Conservation (phyloP, 176 grass and related monocot species). For the Phoenix roebelenii region DNA sequence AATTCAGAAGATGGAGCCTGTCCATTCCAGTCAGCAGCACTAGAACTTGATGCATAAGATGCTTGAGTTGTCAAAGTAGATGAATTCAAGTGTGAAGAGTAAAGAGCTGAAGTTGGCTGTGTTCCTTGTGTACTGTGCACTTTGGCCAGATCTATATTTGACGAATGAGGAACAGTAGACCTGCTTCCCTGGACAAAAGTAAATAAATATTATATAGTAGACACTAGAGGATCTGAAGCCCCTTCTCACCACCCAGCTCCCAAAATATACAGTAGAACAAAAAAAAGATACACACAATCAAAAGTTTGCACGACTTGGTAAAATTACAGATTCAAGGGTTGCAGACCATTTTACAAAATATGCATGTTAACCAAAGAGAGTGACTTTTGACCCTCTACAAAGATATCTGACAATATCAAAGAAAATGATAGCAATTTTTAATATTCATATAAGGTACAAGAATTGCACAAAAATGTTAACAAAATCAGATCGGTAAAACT, state of each 20-base stretch:
- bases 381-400: too few relatives aligned
- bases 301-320: too few relatives aligned
- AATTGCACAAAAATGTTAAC: too few relatives aligned
- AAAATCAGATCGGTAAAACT: too few relatives aligned
- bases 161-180: background rate
- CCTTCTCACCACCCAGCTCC: background rate
- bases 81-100: conserved; percentile 2
- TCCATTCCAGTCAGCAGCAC: conserved; percentile 2
- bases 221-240: background rate
- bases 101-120: background rate
- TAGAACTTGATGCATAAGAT: conserved; percentile 1
- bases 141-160: background rate
- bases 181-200: conserved; percentile 4
- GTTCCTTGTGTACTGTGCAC: background rate
- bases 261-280: background rate
- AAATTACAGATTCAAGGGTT: too few relatives aligned
- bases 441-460: too few relatives aligned
- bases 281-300: background rate
- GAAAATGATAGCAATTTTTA: too few relatives aligned
- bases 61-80: background rate
- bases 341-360: too few relatives aligned
- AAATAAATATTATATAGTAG: background rate
- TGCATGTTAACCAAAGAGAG: too few relatives aligned
- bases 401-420: too few relatives aligned
- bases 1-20: conserved; percentile 17